A percentile compares a stretch with the other conserved stretches of the same genome.
These are phyloP conservation scores for Alternaria gansuensis DNA, from an alignment of 2,329 filamentous ascomycete genomes.

Conservation along the genomic window DNA sequence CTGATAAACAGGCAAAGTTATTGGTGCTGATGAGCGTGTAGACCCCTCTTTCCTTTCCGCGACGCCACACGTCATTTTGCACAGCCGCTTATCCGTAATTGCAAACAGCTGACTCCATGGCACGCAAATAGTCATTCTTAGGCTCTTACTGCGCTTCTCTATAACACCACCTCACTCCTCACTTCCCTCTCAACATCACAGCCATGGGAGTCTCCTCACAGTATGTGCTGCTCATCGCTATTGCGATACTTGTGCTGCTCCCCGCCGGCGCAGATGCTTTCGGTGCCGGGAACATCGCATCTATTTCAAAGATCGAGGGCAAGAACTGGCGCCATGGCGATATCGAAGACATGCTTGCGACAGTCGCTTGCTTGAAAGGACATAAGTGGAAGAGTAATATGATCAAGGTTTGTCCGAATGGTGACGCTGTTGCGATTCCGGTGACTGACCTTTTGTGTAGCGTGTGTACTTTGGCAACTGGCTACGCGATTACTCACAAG, in stretches of 20 bases:
- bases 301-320: conserved; percentile 54
- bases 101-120: conserved; percentile 23
- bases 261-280: conserved; percentile 54
- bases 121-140: conserved; percentile 12
- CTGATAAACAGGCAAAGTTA: neutral
- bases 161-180: neutral
- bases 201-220: conserved; percentile 48
- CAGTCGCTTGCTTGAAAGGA: conserved; percentile 57
- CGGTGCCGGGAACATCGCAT: conserved; percentile 59
- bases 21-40: conserved; percentile 6
- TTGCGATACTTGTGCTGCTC: conserved; percentile 50
- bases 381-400: conserved; percentile 57
- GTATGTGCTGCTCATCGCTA: conserved; percentile 49
- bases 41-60: neutral
- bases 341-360: conserved; percentile 62
- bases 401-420: conserved; percentile 51
- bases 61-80: conserved; percentile 21
- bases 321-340: conserved; percentile 64
- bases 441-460: conserved; percentile 35
- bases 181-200: neutral
- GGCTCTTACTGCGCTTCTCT: conserved; percentile 11
- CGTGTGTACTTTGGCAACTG: conserved; percentile 58
- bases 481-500: conserved; percentile 64
- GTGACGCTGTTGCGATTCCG: neutral
- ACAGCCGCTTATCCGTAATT: conserved; percentile 21